Base-by-base conservation (phyloP, 2,329 filamentous ascomycete genomes). In the Mycogone perniciosa region DNA sequence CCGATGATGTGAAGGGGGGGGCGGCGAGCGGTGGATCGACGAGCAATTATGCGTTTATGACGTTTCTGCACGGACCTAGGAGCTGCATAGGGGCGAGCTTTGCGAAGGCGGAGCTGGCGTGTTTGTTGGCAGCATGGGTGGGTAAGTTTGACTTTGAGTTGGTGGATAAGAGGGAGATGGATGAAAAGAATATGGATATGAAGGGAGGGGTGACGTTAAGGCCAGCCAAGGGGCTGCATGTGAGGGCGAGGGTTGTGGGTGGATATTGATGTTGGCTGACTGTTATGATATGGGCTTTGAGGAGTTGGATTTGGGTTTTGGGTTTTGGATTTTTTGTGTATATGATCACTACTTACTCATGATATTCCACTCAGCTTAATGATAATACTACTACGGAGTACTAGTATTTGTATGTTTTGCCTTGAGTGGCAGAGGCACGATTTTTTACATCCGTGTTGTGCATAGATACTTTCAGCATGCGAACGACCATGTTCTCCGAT, bases 61-160 rank as follows among this genome's bases (percentile, higher is more conserved):
- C 88, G 0, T 96, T 96, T 69, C 67, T 96, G 52, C 89, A 95
- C 64, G 91, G 91, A 0, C 89, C 90, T 2, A 74, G 90, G 48
- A 87, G 85, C 62, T 96, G 91, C 64, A 96, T 96, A 59, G 91
- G 90, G 0, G 79, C 84, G 66, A 75, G 76, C 2, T 96, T 96
- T 69, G 87, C 91, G 0, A 85, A 82, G 64, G 82, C 85, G 1
- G 92, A 96, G 73, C 88, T 96, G 67, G 89, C 88, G 7, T 92
- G 86, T 63, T 70, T 96, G 55, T 64, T 96, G 43, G 90, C 89
- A 26, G 77, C 81, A 7, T 82, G 87, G 76, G 77, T 92, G 4
- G 89, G 89, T 1, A 76, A 80, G 35, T 95, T 95, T 66, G 77
- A 83, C 62, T 82, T 85, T 64, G 71, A 71, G 57, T 62, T 84